Percentiles rank a stretch among this genome's conserved stretches.
Evolutionary conservation across 441 rosid genomes (phyloP).

Genomic region (Gossypium lobatum): DNA sequence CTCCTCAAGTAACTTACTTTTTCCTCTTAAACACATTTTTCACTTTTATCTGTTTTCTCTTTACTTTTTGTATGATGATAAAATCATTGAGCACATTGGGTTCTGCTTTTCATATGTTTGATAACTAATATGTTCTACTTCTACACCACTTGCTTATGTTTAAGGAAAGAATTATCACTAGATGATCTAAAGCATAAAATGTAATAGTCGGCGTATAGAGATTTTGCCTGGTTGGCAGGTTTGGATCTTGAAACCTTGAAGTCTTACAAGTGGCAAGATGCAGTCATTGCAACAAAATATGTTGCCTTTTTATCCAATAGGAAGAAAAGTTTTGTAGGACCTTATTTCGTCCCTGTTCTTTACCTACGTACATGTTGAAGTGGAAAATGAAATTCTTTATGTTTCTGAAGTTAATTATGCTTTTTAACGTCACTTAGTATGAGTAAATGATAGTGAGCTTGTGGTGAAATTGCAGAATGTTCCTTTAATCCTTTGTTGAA

Average conservation of each 20-base stretch:
- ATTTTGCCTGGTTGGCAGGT: not conserved
- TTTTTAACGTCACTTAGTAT: not conserved
- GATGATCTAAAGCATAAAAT: not conserved
- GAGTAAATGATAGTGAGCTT: not conserved
- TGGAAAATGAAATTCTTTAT: not conserved
- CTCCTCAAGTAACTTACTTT: conserved; percentile 38
- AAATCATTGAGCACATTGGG: not conserved
- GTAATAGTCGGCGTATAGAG: not conserved
- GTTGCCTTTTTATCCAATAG: not conserved
- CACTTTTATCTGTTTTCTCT: not conserved
- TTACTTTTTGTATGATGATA: not conserved
- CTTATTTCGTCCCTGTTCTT: not conserved
- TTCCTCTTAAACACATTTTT: not conserved
- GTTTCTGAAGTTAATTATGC: not conserved
- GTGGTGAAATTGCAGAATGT: not conserved
- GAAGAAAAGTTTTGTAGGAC: not conserved
- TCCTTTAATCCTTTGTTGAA: conserved; percentile 9
- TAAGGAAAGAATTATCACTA: not conserved
- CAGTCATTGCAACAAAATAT: not conserved
- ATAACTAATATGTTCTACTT: not conserved
- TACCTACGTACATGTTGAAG: not conserved
- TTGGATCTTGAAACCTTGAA: not conserved
- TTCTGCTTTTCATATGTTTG: not conserved
- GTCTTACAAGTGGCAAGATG: not conserved
- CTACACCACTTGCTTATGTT: not conserved